Base-by-base conservation (phyloP, 2,329 filamentous ascomycete genomes). In the Periconia sp. region DNA sequence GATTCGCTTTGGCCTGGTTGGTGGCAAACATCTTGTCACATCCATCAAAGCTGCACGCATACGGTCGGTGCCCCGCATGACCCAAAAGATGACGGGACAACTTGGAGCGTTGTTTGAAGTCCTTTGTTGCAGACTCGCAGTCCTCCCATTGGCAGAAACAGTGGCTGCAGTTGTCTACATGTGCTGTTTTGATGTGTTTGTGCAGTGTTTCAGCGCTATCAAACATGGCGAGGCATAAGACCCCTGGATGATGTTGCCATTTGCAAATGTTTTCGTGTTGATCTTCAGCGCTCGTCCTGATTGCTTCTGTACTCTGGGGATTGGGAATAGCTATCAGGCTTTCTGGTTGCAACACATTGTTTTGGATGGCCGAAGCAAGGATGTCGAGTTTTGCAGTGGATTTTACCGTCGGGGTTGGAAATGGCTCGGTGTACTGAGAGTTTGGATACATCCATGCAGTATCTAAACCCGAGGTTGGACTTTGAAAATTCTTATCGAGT, bases 31-130 rank as follows among this genome's bases (percentile, higher is more conserved):
- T 73, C 57, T 74, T 74, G 54, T 63, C 63, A 58, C 72, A 75
- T 3, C 63, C 66, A 15, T 60, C 45, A 35, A 65, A 73, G 33
- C 64, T 69, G 53, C 72, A 75, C 14, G 66, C 65, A 45, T 73
- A 73, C 2, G 71, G 71, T 3, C 70, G 66, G 54, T 75, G 66
- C 15, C 71, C 70, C 9, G 70, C 69, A 48, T 75, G 72, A 2
- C 65, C 69, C 17, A 72, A 69, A 23, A 74, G 60, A 51, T 75
- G 72, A 11, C 72, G 66, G 20, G 63, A 69, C 3, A 75, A 62
- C 56, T 75, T 75, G 6, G 69, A 72, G 17, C 72, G 69, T 53
- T 75, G 72, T 53, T 74, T 74, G 57, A 74, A 74, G 53, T 75
- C 72, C 52, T 72, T 74, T 9, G 61, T 53, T 0, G 56, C 61